phyloP scores from a whole-genome alignment of 1,284 basidiomycete species.

The Leccinum griseonigrum region DNA sequence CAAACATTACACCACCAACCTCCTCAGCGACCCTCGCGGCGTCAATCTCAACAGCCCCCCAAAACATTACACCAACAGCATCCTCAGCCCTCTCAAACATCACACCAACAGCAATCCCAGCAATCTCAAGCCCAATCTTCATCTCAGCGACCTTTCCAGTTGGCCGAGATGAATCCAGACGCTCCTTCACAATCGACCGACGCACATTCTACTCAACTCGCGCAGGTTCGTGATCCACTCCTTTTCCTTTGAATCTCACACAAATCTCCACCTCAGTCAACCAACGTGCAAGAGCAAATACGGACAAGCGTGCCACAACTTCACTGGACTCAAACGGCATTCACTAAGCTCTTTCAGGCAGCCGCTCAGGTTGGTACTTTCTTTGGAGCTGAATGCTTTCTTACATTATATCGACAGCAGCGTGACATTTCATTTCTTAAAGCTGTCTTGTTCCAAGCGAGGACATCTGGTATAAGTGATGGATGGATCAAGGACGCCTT shows the following conservation, averaged over 20 bases:
- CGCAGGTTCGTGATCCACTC: conserved; percentile 2
- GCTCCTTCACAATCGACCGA: not conserved
- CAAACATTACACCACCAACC: not conserved
- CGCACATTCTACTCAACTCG: conserved; percentile 4
- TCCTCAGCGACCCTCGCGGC: not conserved
- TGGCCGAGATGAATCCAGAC: not conserved
- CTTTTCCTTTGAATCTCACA: not conserved
- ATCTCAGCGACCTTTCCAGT: not conserved
- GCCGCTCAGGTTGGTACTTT: conserved; percentile 20
- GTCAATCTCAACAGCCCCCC: not conserved
- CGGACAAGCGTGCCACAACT: not conserved
- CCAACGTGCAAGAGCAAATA: conserved; percentile 4
- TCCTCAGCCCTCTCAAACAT: not conserved
- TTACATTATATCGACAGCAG: conserved; percentile 20
- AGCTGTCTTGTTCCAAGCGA: conserved; percentile 15
- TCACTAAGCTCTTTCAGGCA: conserved; percentile 24
- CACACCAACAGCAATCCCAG: not conserved
- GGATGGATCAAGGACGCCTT: conserved; percentile 24
- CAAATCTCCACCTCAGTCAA: not conserved
- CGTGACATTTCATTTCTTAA: conserved; percentile 15
- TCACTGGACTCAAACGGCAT: conserved; percentile 14
- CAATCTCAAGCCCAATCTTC: not conserved
- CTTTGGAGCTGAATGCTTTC: not conserved
- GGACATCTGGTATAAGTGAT: conserved; percentile 15
- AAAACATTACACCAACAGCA: not conserved